These are phyloP conservation scores for Xerocomus cyaneibrunnescens DNA, from an alignment of 1,284 basidiomycete species.

Conservation along the genomic window DNA sequence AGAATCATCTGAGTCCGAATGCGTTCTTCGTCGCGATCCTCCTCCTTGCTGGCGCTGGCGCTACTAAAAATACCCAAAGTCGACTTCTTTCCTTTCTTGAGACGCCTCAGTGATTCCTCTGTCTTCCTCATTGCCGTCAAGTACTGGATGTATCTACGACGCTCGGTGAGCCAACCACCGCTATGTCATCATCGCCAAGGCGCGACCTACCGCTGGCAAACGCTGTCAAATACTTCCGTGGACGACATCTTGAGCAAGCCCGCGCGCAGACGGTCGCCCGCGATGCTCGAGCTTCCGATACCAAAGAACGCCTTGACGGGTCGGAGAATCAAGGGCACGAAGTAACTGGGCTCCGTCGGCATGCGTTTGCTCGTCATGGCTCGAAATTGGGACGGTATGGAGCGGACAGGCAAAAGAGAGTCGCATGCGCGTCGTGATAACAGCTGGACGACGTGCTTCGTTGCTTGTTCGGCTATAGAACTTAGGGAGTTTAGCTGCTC, in stretches of 20 bases:
- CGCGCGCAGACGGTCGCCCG: conserved; percentile 57
- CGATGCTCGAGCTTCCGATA: conserved; percentile 51
- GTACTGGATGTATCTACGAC: conserved; percentile 62
- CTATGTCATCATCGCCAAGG: background rate
- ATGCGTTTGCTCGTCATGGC: conserved; percentile 73
- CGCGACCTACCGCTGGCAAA: conserved; percentile 59
- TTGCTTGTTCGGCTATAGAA: conserved; percentile 52
- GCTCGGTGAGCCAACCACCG: conserved; percentile 3
- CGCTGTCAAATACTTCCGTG: conserved; percentile 68
- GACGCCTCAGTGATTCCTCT: conserved; percentile 80
- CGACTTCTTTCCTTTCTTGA: conserved; percentile 83
- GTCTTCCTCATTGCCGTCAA: conserved; percentile 86
- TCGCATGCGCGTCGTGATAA: conserved; percentile 81
- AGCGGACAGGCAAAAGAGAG: conserved; percentile 81
- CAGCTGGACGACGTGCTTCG: conserved; percentile 67
- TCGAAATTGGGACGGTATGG: conserved; percentile 85
- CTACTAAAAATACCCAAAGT: conserved; percentile 77
- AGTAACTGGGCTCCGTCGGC: conserved; percentile 80
- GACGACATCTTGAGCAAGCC: conserved; percentile 56
- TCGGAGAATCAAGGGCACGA: conserved; percentile 77
- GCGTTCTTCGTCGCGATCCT: conserved; percentile 73
- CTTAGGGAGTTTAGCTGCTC: conserved; percentile 50
- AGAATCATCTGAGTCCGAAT: conserved; percentile 84
- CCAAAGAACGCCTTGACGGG: conserved; percentile 82
- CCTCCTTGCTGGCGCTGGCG: conserved; percentile 48